These are phyloP conservation scores for Talaromyces sp. DNA, from an alignment of 2,329 filamentous ascomycete genomes.

Conservation along the genomic window DNA sequence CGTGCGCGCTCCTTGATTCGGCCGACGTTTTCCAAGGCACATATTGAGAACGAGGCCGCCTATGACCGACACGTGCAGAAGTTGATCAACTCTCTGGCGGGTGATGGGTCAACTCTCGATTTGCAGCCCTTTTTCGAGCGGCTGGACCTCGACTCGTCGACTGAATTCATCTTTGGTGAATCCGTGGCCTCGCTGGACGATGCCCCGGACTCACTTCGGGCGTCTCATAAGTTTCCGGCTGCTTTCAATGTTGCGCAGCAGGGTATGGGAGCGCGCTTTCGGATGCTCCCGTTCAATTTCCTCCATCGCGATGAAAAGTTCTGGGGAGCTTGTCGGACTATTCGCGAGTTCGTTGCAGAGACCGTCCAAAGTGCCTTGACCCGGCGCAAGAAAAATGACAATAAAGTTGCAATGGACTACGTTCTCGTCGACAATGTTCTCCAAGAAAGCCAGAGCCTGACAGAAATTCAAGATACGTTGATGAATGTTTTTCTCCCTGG, in stretches of 20 bases:
- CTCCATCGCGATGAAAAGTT: constrained; percentile 9
- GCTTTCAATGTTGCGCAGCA: constrained; percentile 27
- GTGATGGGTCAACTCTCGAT: constrained; percentile 56
- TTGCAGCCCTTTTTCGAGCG: constrained; percentile 60
- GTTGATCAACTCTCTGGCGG: constrained; percentile 58
- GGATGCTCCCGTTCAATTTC: constrained; percentile 19
- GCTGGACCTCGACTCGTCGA: constrained; percentile 63
- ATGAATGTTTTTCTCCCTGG: constrained; percentile 50
- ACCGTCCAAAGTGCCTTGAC: constrained; percentile 67
- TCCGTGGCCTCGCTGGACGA: constrained; percentile 39
- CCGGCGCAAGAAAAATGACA: constrained; percentile 58
- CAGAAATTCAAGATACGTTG: constrained; percentile 44
- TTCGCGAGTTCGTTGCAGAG: constrained; percentile 20
- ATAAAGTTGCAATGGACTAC: constrained; percentile 26
- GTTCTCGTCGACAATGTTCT: constrained; percentile 47
- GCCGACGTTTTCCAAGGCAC: constrained; percentile 75
- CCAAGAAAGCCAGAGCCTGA: constrained; percentile 39
- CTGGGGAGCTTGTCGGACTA: constrained; percentile 4
- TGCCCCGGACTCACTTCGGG: background rate
- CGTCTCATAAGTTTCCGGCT: constrained; percentile 37
- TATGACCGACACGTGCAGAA: constrained; percentile 57
- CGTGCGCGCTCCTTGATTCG: constrained; percentile 71
- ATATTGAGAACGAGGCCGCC: constrained; percentile 50
- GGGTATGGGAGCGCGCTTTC: constrained; percentile 21
- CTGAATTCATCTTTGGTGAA: constrained; percentile 62